Evolutionary conservation across 495 filamentous ascomycete species (phyloP), one percentile per base, ranked within the genome.

Genomic region (Glonium stellatum): DNA sequence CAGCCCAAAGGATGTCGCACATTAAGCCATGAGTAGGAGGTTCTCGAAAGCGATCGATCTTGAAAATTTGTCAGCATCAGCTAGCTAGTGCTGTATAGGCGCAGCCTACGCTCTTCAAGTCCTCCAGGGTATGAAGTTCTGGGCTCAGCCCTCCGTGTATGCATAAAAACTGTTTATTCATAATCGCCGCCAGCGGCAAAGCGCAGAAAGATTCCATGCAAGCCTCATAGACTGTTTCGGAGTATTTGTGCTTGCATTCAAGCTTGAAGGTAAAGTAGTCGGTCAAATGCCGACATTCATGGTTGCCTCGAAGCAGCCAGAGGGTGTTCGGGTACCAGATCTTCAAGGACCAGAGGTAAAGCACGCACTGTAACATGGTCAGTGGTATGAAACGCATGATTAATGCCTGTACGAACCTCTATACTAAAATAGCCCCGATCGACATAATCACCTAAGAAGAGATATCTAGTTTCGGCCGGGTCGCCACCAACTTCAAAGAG

Each of bases 201-300:
- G 87, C 79, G 72, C 93, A 98, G 81, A 98, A 98, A 34, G 93
- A 92, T 60, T 97, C 90, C 84, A 96, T 92, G 76, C 93, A 97
- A 39, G 93, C 93, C 73, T 98, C 93, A 72, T 98, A 98, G 60
- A 98, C 85, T 64, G 81, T 82, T 75, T 97, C 93, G 51, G 89
- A 95, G 75, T 98, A 98, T 70, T 98, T 98, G 82, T 98, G 91
- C 77, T 93, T 95, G 79, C 93, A 98, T 75, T 98, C 93, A 56
- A 98, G 82, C 80, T 97, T 97, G 79, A 98, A 98, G 54, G 93
- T 98, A 78, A 98, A 98, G 79, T 98, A 98, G 71, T 98, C 93
- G 25, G 93, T 98, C 79, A 98, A 80, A 77, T 98, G 93, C 69
- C 93, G 85, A 73, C 93, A 98, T 78, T 98, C 93, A 76, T 98